Evolutionary conservation across 768 basidiomycete genomes (phyloP).

Genomic region (Pleurotus djamor): DNA sequence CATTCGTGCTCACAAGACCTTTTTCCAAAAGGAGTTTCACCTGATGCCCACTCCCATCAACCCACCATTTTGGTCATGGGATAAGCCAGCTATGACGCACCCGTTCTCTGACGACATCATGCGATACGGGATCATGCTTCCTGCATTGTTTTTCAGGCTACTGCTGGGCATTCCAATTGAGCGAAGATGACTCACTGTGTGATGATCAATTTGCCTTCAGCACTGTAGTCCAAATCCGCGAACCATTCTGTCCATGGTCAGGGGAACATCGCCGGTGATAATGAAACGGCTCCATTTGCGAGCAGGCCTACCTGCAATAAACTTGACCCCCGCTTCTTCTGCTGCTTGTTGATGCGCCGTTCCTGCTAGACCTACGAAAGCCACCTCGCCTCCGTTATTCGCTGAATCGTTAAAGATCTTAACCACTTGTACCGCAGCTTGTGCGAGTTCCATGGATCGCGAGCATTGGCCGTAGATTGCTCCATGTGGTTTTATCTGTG

Average conservation of each 20-base stretch:
- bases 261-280: too few species aligned
- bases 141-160: conserved; percentile 21
- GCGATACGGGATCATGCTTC: conserved; percentile 46
- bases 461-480: conserved; percentile 61
- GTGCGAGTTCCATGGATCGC: conserved; percentile 51
- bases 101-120: conserved; percentile 37
- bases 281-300: not conserved
- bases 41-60: conserved; percentile 19
- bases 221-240: conserved; percentile 60
- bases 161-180: not conserved
- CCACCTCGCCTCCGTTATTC: conserved; percentile 23
- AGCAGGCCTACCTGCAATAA: conserved; percentile 51
- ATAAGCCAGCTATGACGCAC: conserved; percentile 22
- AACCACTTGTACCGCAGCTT: conserved; percentile 50
- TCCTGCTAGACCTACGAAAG: conserved; percentile 64
- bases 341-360: conserved; percentile 60
- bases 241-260: conserved; percentile 53
- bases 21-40: conserved; percentile 39
- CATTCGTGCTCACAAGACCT: conserved; percentile 46
- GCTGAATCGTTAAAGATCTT: conserved; percentile 39
- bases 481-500: conserved; percentile 60
- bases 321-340: conserved; percentile 49
- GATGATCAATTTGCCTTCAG: conserved; percentile 56
- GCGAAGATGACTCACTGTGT: conserved; percentile 39
- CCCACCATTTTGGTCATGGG: not conserved